Evolutionary conservation across 192 early-diverging fungal genomes (phyloP).

Genomic region (Coemansia sp.): DNA sequence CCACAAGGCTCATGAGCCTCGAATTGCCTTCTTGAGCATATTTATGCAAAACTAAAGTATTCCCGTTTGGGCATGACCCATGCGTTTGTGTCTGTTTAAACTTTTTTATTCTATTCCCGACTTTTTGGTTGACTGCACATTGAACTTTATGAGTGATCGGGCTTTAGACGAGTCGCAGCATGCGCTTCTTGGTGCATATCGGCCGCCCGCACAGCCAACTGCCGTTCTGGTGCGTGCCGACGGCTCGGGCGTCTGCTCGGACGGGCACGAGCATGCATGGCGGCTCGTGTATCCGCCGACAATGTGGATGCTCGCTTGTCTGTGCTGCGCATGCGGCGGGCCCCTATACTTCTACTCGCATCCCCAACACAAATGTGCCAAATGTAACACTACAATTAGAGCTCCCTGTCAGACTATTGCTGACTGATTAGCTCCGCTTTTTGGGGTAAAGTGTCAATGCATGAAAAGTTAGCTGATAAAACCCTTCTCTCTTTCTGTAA

Average conservation of each 20-base stretch:
- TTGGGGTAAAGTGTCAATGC: neutral
- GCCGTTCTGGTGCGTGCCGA: slow-evolving; percentile 37
- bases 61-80: too few relatives aligned
- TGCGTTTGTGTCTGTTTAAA: neutral
- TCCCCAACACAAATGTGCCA: slow-evolving; percentile 26
- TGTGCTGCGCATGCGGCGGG: slow-evolving; percentile 31
- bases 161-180: neutral
- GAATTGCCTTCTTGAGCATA: too few relatives aligned
- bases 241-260: slow-evolving; percentile 31
- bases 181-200: neutral
- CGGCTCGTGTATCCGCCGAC: slow-evolving; percentile 19
- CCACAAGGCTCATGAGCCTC: too few relatives aligned
- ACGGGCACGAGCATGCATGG: slow-evolving; percentile 28
- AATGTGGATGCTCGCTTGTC: slow-evolving; percentile 18
- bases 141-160: neutral
- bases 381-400: slow-evolving; percentile 26
- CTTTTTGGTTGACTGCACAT: neutral
- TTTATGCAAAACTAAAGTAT: too few relatives aligned
- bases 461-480: slow-evolving; percentile 1
- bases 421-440: neutral
- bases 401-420: neutral
- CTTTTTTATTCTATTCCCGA: neutral
- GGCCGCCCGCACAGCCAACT: slow-evolving; percentile 3
- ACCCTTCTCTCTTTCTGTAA: neutral
- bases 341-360: slow-evolving; percentile 31